Evolutionary conservation across 192 early-diverging fungal genomes (phyloP).

Genomic region (Podila horticola): DNA sequence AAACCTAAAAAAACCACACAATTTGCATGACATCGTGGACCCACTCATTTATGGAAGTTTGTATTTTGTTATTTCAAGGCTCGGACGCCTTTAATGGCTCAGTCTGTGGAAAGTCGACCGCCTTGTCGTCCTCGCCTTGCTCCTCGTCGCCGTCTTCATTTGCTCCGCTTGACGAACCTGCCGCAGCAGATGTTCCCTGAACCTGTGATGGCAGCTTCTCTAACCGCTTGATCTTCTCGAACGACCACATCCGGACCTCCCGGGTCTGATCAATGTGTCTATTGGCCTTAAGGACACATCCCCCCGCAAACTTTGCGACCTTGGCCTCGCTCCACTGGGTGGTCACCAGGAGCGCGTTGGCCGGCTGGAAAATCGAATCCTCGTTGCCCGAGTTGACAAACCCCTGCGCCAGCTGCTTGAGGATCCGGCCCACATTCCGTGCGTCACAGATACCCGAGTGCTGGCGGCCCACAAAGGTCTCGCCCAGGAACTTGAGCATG

Average conservation of each 20-base stretch:
- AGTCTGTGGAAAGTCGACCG: too few relatives aligned
- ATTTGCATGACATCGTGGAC: too few relatives aligned
- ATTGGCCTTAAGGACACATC: conserved; percentile 43
- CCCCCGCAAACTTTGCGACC: conserved; percentile 10
- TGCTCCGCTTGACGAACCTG: neutral
- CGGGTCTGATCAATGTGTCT: conserved; percentile 15
- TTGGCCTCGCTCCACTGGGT: conserved; percentile 21
- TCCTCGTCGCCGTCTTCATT: too few relatives aligned
- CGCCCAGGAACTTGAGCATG: conserved; percentile 70
- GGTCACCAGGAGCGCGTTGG: conserved; percentile 8
- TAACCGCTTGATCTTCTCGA: conserved; percentile 17
- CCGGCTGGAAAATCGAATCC: conserved; percentile 10
- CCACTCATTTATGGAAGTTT: too few relatives aligned
- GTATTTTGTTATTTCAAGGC: too few relatives aligned
- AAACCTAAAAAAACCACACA: too few relatives aligned
- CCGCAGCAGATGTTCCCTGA: neutral
- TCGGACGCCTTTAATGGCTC: too few relatives aligned
- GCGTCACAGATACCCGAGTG: conserved; percentile 90
- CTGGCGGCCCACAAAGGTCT: conserved; percentile 76
- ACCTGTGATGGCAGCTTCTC: neutral
- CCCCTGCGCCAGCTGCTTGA: conserved; percentile 60
- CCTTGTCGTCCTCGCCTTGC: too few relatives aligned
- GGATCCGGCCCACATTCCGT: conserved; percentile 79
- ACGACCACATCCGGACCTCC: conserved; percentile 20
- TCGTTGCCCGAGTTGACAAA: conserved; percentile 2